Conservation (phyloP, 768 basidiomycete genomes). For the Boletus coccyginus region DNA sequence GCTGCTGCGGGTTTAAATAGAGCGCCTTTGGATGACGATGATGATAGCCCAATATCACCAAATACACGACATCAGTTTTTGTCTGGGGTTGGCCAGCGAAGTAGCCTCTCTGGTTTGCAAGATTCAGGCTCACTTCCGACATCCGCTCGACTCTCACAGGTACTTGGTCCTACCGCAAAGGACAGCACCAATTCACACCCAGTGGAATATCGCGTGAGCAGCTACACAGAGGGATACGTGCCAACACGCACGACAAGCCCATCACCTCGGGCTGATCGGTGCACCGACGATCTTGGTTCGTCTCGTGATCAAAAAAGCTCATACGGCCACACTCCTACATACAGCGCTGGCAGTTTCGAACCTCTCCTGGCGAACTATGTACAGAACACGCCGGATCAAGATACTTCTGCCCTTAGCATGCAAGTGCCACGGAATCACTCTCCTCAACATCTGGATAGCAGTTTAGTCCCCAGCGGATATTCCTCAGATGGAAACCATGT, state of each 20-base stretch:
- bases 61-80: constrained; percentile 21
- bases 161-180: constrained; percentile 8
- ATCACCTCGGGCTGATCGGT: constrained; percentile 32
- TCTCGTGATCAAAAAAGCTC: constrained; percentile 31
- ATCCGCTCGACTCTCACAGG: constrained; percentile 36
- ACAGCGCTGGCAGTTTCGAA: constrained; percentile 58
- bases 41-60: constrained; percentile 36
- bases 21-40: constrained; percentile 65
- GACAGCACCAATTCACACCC: constrained; percentile 50
- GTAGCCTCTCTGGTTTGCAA: constrained; percentile 20
- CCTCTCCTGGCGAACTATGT: constrained; percentile 51
- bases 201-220: constrained; percentile 10
- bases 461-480: constrained; percentile 1
- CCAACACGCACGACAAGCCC: constrained; percentile 49
- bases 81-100: constrained; percentile 41
- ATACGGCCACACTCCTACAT: constrained; percentile 43
- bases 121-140: constrained; percentile 19
- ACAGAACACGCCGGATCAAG: constrained; percentile 25
- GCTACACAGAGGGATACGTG: constrained; percentile 38
- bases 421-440: constrained; percentile 33
- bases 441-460: neutral
- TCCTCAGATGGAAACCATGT: constrained; percentile 26
- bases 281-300: constrained; percentile 23
- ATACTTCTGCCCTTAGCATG: constrained; percentile 3
- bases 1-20: constrained; percentile 71